phyloP scores from a whole-genome alignment of 192 early-diverging fungal genomes.

The Rhizoclosmatium sp. region DNA sequence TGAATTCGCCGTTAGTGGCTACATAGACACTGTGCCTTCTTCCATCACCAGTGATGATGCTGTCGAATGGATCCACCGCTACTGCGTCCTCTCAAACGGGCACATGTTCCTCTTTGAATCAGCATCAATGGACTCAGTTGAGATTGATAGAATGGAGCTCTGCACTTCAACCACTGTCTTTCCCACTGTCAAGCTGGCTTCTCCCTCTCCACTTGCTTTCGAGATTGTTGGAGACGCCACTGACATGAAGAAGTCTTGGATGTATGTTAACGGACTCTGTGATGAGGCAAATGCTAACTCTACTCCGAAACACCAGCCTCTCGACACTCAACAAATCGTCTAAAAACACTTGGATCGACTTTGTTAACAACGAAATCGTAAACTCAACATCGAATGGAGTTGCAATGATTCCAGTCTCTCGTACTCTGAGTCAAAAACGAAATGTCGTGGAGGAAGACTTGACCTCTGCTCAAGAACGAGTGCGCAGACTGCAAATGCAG shows the following conservation, averaged over 20 bases:
- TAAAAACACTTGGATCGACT: slow-evolving; percentile 15
- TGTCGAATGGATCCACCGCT: not conserved
- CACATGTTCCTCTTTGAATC: slow-evolving; percentile 5
- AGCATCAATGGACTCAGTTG: not conserved
- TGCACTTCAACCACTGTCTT: not conserved
- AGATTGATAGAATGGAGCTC: too few species aligned
- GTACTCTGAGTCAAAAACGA: not conserved
- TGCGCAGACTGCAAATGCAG: not conserved
- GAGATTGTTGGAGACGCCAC: not conserved
- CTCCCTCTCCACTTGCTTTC: slow-evolving; percentile 9
- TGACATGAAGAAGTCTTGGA: not conserved
- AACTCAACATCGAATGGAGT: not conserved
- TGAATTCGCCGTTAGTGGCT: not conserved
- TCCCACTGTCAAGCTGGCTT: not conserved
- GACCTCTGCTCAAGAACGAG: not conserved
- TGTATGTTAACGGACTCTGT: not conserved
- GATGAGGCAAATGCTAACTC: not conserved
- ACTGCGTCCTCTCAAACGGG: not conserved
- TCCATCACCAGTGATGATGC: not conserved
- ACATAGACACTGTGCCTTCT: not conserved
- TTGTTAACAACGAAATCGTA: not conserved
- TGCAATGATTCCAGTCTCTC: too few species aligned
- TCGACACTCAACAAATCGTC: not conserved
- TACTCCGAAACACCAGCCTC: not conserved
- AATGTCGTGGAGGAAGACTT: not conserved